Conservation (phyloP, 495 filamentous ascomycete genomes). For the Trichoderma virens region DNA sequence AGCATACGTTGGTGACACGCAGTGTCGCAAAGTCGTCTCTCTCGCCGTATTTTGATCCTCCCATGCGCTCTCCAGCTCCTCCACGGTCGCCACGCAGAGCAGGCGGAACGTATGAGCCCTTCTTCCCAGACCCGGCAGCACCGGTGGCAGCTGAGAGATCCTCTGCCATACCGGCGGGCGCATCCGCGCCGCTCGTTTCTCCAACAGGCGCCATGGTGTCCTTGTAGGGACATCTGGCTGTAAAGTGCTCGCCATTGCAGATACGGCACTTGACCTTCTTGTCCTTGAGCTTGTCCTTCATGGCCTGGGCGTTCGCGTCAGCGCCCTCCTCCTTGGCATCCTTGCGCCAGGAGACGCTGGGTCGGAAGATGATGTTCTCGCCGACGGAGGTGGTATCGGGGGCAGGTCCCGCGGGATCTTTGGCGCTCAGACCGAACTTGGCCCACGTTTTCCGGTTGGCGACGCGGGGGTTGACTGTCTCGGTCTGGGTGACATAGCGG, state of each 20-base stretch:
- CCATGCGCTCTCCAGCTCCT: slow-evolving; percentile 81
- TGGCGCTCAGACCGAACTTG: slow-evolving; percentile 71
- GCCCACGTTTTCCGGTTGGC: slow-evolving; percentile 85
- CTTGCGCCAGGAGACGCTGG: slow-evolving; percentile 82
- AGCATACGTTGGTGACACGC: slow-evolving; percentile 87
- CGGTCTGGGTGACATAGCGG: slow-evolving; percentile 77
- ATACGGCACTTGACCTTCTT: slow-evolving; percentile 99
- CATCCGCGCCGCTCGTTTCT: slow-evolving; percentile 43
- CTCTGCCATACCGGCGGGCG: slow-evolving; percentile 44
- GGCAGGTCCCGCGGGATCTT: slow-evolving; percentile 63
- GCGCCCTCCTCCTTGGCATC: slow-evolving; percentile 72
- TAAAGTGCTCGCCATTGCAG: slow-evolving; percentile 97
- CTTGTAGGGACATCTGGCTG: slow-evolving; percentile 72
- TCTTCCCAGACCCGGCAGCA: slow-evolving; percentile 57
- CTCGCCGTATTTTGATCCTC: slow-evolving; percentile 76
- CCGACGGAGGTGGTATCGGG: slow-evolving; percentile 85
- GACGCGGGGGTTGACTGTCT: slow-evolving; percentile 92
- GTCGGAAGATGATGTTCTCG: slow-evolving; percentile 95
- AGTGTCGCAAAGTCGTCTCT: slow-evolving; percentile 94
- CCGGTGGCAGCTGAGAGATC: slow-evolving; percentile 34
- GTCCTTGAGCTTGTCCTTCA: slow-evolving; percentile 91
- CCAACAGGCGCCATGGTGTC: slow-evolving; percentile 57
- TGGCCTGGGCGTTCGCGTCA: slow-evolving; percentile 65
- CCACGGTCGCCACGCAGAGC: slow-evolving; percentile 67
- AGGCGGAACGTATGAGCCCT: slow-evolving; percentile 82